phyloP scores from a whole-genome alignment of 202 grass and related monocot species.

The Schoenoplectus triqueter region DNA sequence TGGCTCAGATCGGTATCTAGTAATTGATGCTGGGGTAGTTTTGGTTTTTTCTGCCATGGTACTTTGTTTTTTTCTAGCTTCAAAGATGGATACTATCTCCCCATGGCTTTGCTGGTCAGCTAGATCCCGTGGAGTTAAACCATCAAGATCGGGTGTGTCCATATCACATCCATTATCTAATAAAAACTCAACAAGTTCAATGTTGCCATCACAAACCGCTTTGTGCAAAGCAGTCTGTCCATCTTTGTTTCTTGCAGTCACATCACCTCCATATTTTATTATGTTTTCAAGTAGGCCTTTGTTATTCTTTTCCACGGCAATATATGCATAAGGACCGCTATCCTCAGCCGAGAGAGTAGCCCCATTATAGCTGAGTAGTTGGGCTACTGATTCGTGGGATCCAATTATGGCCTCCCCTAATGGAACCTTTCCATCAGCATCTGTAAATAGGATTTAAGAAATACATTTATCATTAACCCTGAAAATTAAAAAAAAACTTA shows the following conservation, averaged over 20 bases:
- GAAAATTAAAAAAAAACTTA: not conserved
- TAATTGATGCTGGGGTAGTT: slow-evolving; percentile 37
- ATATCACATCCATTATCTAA: slow-evolving; percentile 65
- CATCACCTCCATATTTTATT: slow-evolving; percentile 51
- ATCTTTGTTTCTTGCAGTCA: slow-evolving; percentile 57
- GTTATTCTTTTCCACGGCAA: slow-evolving; percentile 63
- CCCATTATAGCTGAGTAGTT: slow-evolving; percentile 53
- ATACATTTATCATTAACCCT: not conserved
- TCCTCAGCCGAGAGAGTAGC: slow-evolving; percentile 71
- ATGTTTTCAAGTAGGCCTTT: slow-evolving; percentile 58
- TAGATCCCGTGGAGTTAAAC: slow-evolving; percentile 66
- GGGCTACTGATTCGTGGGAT: slow-evolving; percentile 53
- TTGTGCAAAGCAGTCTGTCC: slow-evolving; percentile 66
- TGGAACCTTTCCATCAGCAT: slow-evolving; percentile 74
- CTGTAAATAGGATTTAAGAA: slow-evolving; percentile 39
- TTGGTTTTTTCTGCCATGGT: not conserved
- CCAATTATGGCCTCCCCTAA: slow-evolving; percentile 83
- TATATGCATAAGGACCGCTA: slow-evolving; percentile 54
- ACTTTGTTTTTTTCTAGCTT: slow-evolving; percentile 37
- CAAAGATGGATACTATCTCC: slow-evolving; percentile 72
- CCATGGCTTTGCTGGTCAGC: slow-evolving; percentile 86
- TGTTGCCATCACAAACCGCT: slow-evolving; percentile 74
- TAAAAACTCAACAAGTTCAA: slow-evolving; percentile 61
- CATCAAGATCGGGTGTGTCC: slow-evolving; percentile 50
- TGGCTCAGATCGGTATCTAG: slow-evolving; percentile 62